Evolutionary conservation across 805 yeast species (phyloP).

Genomic region (Saturnispora silvae): DNA sequence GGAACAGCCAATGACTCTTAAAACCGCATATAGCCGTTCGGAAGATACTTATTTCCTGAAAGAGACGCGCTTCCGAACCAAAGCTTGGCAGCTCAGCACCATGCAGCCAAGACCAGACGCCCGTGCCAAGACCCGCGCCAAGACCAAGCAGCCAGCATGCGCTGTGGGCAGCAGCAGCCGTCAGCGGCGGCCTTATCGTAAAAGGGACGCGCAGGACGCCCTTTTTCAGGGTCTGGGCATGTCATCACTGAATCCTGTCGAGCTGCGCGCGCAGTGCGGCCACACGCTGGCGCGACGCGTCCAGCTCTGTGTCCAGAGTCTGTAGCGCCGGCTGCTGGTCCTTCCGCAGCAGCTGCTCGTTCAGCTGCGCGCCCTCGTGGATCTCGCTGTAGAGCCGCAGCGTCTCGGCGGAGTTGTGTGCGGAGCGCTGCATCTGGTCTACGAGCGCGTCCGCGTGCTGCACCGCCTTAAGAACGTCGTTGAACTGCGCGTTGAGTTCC

Average conservation of each 20-base stretch:
- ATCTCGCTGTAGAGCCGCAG: conserved; percentile 1
- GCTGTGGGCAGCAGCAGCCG: too few relatives aligned
- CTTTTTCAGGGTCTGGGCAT: too few relatives aligned
- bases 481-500: conserved; percentile 2
- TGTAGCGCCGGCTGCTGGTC: not conserved
- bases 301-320: conserved; percentile 5
- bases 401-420: conserved; percentile 4
- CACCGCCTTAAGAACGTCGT: not conserved
- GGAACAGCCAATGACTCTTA: too few relatives aligned
- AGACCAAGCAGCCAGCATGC: too few relatives aligned
- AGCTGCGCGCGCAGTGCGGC: conserved; percentile 1
- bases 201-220: too few relatives aligned
- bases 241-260: not conserved
- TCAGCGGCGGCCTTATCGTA: too few relatives aligned
- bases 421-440: conserved; percentile 1
- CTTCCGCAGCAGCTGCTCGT: conserved; percentile 1
- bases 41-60: too few relatives aligned
- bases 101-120: too few relatives aligned
- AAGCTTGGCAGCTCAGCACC: too few relatives aligned
- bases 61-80: too few relatives aligned
- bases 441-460: conserved; percentile 1
- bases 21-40: too few relatives aligned
- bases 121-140: too few relatives aligned
- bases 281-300: conserved; percentile 1
- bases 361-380: conserved; percentile 4